These are phyloP conservation scores for Osmanthus fragrans DNA, from an alignment of 257 asterid species.

Conservation along the genomic window DNA sequence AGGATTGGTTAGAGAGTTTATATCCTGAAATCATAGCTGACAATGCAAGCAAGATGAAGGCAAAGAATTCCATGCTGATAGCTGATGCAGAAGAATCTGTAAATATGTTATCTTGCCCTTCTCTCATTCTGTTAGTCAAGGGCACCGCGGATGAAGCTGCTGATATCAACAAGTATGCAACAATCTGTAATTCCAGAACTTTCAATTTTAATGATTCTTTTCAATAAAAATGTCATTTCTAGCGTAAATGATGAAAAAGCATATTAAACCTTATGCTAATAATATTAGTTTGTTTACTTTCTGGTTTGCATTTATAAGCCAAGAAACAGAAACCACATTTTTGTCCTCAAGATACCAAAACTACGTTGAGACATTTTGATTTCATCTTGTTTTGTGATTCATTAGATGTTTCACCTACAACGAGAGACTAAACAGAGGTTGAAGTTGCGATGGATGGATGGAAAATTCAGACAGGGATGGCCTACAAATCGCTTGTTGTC, in stretches of 20 bases:
- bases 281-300: background rate
- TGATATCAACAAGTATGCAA: conserved; percentile 78
- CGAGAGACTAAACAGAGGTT: background rate
- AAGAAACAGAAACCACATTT: background rate
- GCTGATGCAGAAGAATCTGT: conserved; percentile 90
- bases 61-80: conserved; percentile 78
- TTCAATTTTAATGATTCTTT: background rate
- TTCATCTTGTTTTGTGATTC: too few species aligned
- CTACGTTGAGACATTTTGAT: background rate
- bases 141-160: conserved; percentile 95
- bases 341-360: background rate
- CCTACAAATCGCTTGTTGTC: background rate
- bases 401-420: background rate
- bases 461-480: background rate
- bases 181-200: conserved; percentile 45
- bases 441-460: background rate
- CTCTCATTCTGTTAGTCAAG: conserved; percentile 72
- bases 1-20: conserved; percentile 69
- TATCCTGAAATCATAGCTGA: conserved; percentile 85
- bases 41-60: conserved; percentile 65
- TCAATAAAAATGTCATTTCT: background rate
- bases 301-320: background rate
- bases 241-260: background rate
- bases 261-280: background rate
- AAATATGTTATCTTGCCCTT: conserved; percentile 73